phyloP scores from a whole-genome alignment of 768 basidiomycete genomes.

The Scleroderma citrinum region DNA sequence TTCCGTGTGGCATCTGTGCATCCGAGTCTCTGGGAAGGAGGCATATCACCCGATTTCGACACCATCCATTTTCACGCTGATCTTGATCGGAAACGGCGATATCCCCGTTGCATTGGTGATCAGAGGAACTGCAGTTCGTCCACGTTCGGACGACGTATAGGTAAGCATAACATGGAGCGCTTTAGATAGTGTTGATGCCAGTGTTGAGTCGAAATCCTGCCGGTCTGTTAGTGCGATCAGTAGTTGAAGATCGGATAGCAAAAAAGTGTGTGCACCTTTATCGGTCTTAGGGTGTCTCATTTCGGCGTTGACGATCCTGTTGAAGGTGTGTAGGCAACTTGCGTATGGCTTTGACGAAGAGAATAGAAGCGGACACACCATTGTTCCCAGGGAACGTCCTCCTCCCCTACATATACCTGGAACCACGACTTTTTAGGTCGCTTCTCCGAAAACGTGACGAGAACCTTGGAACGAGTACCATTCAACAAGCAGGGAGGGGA shows the following conservation, averaged over 20 bases:
- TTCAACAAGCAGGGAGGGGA: no score
- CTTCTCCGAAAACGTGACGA: constrained; percentile 73
- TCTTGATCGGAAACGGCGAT: constrained; percentile 75
- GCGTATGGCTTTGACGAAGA: background rate
- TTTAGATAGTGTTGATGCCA: constrained; percentile 57
- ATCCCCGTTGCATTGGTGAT: constrained; percentile 74
- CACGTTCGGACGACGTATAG: constrained; percentile 74
- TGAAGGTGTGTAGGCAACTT: background rate
- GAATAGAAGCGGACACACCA: constrained; percentile 42
- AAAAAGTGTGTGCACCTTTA: constrained; percentile 37
- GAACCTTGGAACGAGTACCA: constrained; percentile 55
- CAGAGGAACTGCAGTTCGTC: constrained; percentile 67
- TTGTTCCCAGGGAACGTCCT: constrained; percentile 84
- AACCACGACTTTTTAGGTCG: constrained; percentile 78
- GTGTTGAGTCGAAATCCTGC: constrained; percentile 48
- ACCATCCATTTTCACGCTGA: constrained; percentile 63
- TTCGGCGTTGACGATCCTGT: constrained; percentile 77
- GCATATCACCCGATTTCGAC: constrained; percentile 47
- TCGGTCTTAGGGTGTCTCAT: constrained; percentile 66
- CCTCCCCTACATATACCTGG: constrained; percentile 61
- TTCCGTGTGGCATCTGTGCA: no score
- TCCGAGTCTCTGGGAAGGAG: background rate
- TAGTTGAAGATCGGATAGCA: background rate
- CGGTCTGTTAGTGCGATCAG: constrained; percentile 30
- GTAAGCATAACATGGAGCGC: constrained; percentile 66